Evolutionary conservation across 345 rosid genomes (phyloP), one percentile per base, ranked within the genome.

Genomic region (Heritiera littoralis): DNA sequence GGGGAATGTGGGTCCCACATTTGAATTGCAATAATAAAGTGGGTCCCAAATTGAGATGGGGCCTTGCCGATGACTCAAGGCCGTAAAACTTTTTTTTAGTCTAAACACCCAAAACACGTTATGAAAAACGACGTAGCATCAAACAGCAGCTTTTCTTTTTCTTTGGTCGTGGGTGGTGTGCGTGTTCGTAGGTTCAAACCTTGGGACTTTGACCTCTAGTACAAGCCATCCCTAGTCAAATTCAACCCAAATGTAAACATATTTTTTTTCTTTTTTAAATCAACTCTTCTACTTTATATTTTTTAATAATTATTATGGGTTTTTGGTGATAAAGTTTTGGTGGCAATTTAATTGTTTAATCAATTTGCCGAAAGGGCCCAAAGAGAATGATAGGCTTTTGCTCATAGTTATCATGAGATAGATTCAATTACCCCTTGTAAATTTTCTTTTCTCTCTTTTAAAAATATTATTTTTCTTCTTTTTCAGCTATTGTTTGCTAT

Each of bases 101-200:
- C 58, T 64, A 74, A 73, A 77, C 61, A 48, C 30, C 64, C 28
- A 66, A 63, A 43, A 43, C n/a, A 9, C 35, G 60, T 32, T 77
- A 75, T 35, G 80, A 56, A 77, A 77, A 76, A 73, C 78, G 75
- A 70, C 30, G 66, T 40, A 23, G 55, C n/a, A 38, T 38, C 7
- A 1, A 14, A 0, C 12, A 6, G 55, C 74, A 54, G 14, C 28
- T 23, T 23, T 17, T 30, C 9, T 61, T 40, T 3, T 81, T 56
- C 56, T 46, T n/a, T 28, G 63, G 86, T 80, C 85, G 49, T 11
- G 78, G 32, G 54, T 73, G 81, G 85, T 59, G 85, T 77, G 83
- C 75, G 76, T 60, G 77, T 10, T 45, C 72, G 59, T 65, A 65
- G 82, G 61, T 79, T 79, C 85, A 52, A 65, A 64, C 28, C 54